Evolutionary conservation across 2,329 filamentous ascomycete genomes (phyloP), one percentile per base, ranked within the genome.

Genomic region (Hirsutella minnesotensis): DNA sequence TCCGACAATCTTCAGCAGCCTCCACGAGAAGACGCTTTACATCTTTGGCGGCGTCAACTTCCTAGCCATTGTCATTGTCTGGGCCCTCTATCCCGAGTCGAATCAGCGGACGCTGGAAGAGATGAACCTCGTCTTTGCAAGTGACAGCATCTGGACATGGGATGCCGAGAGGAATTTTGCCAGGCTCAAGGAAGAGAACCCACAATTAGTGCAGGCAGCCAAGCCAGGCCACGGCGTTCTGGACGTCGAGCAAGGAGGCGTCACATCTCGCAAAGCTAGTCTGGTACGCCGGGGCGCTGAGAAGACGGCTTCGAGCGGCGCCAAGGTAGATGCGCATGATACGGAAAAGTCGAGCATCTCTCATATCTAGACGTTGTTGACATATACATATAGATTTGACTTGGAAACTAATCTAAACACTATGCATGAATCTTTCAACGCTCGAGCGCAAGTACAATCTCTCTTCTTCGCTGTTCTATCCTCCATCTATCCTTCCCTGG

Each of bases 41-140:
- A 79, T 88, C 40, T 88, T 87, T 51, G 83, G 73, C 1, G 77
- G 72, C 4, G 75, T 72, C 54, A 87, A 86, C 53, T 60, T 78
- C 9, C 58, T 83, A 24, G 71, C 73, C 1, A 79, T 87, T 4
- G 73, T 79, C 0, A 75, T 85, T 61, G 77, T 86, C 0, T 88
- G 80, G 78, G 79, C 79, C 0, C 53, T 88, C 0, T 87, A 86
- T 44, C 83, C 83, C 0, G 83, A 87, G 56, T 83, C 77, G 3
- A 85, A 81, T 53, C 79, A 84, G 56, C 72, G 83, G 0, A 86
- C 81, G 0, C 65, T 87, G 0, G 83, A 87, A 53, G 82, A 86
- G 53, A 86, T 87, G 67, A 78, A 88, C 47, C 61, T 86, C 0
- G 61, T 87, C 0, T 87, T 88, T 50, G 79, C 81, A 0, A 72